Conservation (phyloP, 352 stramenopile species). For the Phytopythium montanum region DNA sequence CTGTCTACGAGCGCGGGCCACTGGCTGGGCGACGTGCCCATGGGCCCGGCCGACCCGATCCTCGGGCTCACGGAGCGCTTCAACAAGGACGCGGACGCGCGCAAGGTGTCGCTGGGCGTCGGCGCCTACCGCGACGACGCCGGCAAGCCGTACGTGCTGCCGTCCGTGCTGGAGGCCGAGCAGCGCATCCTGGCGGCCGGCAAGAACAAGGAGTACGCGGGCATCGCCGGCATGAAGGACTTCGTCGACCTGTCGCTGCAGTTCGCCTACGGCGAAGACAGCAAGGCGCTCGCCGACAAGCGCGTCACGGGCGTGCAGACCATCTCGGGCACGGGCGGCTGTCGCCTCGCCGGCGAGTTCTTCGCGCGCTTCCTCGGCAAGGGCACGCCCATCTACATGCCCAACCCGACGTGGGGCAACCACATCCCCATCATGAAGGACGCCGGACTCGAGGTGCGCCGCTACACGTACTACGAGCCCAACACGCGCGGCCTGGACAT, state of each 20-base stretch:
- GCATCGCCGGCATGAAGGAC: constrained; percentile 94
- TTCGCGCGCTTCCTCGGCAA: constrained; percentile 89
- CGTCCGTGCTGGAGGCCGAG: constrained; percentile 96
- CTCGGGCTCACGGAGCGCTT: constrained; percentile 93
- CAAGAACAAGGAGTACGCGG: constrained; percentile 98
- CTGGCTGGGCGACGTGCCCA: constrained; percentile 85
- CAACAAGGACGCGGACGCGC: constrained; percentile 91
- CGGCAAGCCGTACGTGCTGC: constrained; percentile 94
- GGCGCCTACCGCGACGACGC: constrained; percentile 97
- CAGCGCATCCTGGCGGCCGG: constrained; percentile 90
- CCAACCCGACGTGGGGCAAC: constrained; percentile 99
- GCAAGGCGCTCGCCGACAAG: constrained; percentile 83
- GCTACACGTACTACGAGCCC: constrained; percentile 87
- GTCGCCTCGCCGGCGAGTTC: constrained; percentile 96
- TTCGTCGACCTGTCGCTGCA: constrained; percentile 95
- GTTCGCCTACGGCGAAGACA: constrained; percentile 97
- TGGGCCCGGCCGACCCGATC: constrained; percentile 96
- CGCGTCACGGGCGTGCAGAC: constrained; percentile 95
- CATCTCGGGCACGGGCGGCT: constrained; percentile 97
- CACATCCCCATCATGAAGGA: constrained; percentile 95
- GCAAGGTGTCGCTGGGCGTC: constrained; percentile 98
- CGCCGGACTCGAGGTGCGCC: constrained; percentile 73
- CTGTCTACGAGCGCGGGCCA: constrained; percentile 45
- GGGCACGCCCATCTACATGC: constrained; percentile 94
- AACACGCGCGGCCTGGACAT: constrained; percentile 91